A percentile compares a stretch with the other conserved stretches of the same genome.
Evolutionary conservation across 2,329 filamentous ascomycete species (phyloP).

Genomic region (Pyricularia grisea): DNA sequence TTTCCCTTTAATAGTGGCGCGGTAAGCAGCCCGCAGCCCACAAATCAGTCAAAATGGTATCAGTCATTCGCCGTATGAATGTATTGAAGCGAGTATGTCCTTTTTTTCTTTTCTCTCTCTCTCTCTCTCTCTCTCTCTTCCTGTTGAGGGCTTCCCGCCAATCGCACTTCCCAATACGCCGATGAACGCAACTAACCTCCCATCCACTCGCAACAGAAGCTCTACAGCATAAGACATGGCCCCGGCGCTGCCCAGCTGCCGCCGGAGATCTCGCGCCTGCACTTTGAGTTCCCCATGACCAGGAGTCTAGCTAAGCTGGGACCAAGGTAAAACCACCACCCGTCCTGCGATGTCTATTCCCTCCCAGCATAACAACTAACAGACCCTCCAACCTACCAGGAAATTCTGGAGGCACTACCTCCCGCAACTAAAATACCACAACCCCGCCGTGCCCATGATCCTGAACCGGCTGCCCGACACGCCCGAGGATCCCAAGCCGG

Average conservation of each 20-base stretch:
- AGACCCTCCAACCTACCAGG: constrained; percentile 32
- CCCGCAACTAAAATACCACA: constrained; percentile 87
- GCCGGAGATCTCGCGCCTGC: constrained; percentile 63
- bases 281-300: constrained; percentile 59
- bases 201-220: constrained; percentile 30
- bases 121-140: no score
- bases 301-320: constrained; percentile 62
- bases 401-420: constrained; percentile 84
- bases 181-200: background rate
- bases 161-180: background rate
- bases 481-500: constrained; percentile 40
- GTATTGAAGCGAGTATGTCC: constrained; percentile 50
- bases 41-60: constrained; percentile 20
- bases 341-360: background rate
- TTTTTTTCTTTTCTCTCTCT: background rate
- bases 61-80: constrained; percentile 59
- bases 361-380: background rate
- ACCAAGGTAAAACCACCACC: constrained; percentile 45
- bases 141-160: background rate
- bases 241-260: constrained; percentile 78
- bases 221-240: constrained; percentile 68
- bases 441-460: constrained; percentile 75
- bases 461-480: constrained; percentile 51
- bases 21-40: background rate
- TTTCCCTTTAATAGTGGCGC: background rate